Evolutionary conservation across 805 yeast genomes (phyloP).

Genomic region (Myxozyma lipomycoides): DNA sequence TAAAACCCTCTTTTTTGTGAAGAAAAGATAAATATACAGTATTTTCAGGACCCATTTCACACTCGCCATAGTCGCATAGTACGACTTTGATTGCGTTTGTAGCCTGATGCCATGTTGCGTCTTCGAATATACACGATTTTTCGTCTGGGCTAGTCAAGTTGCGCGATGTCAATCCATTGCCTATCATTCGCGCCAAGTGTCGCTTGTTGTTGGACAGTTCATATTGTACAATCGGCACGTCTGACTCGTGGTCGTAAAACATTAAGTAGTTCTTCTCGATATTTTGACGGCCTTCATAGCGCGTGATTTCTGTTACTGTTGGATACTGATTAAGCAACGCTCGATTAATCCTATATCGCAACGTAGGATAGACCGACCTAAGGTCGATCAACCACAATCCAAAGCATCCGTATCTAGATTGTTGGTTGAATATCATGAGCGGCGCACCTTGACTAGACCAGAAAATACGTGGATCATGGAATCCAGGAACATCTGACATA

Average conservation of each 20-base stretch:
- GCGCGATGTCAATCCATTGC: slow-evolving; percentile 24
- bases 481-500: slow-evolving; percentile 26
- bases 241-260: slow-evolving; percentile 19
- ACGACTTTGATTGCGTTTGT: slow-evolving; percentile 26
- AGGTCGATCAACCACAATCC: slow-evolving; percentile 27
- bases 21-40: slow-evolving; percentile 23
- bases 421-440: slow-evolving; percentile 26
- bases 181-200: slow-evolving; percentile 24
- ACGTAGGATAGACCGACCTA: slow-evolving; percentile 23
- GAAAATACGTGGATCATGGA: slow-evolving; percentile 24
- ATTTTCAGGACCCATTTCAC: slow-evolving; percentile 20
- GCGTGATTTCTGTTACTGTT: slow-evolving; percentile 24
- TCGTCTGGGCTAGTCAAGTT: slow-evolving; percentile 24
- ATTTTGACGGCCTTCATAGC: slow-evolving; percentile 16
- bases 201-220: slow-evolving; percentile 17
- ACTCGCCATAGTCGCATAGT: slow-evolving; percentile 25
- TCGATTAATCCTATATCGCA: slow-evolving; percentile 22
- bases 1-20: slow-evolving; percentile 14
- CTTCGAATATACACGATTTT: slow-evolving; percentile 12
- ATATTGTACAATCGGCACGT: slow-evolving; percentile 21
- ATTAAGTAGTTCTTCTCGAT: slow-evolving; percentile 23
- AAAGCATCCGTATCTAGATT: slow-evolving; percentile 26
- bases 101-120: slow-evolving; percentile 28
- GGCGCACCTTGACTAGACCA: slow-evolving; percentile 28
- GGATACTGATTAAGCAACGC: slow-evolving; percentile 20